Base-by-base conservation (phyloP, 495 filamentous ascomycete genomes). In the Aspergillus nanangensis region DNA sequence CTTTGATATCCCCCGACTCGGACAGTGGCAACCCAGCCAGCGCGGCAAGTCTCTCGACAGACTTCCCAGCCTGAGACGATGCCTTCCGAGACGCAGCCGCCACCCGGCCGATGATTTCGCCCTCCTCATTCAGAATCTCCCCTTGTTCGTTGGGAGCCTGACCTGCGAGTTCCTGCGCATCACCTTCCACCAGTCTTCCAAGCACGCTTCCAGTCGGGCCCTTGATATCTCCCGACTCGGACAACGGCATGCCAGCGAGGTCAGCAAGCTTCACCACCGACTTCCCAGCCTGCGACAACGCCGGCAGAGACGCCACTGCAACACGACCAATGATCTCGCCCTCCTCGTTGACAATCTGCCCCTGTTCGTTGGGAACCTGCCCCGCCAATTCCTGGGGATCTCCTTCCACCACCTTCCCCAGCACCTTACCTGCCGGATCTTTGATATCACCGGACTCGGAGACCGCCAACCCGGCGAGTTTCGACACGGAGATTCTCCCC, bases 81-180 rank as follows among this genome's bases (percentile, higher is more conserved):
- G n/a, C n/a, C n/a, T n/a, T n/a, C n/a, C n/a, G 18, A 23, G 37
- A 40, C 3, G 36, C 18, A 5, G 37, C 37, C 37, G 24, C 18
- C 5, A 29, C 41, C 9, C 20, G 27, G 18, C 29, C 41, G 27
- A 29, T 10, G 17, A 29, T 53, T 47, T 66, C 62, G 19, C 61
- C 63, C 45, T 57, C 65, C 35, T 65, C 60, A 23, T 73, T 57
- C 9, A 59, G 66, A 17, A 63, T 65, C 25, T 29, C 25, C 25
- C 25, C 25, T 11, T 29, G 25, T 7, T 5, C 5, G 25, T 29
- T 29, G 25, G 25, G 25, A 5, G 25, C 11, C 25, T 29, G 25
- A 5, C 25, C 25, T 5, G 11, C 25, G 7, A 29, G 25, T 11
- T 29, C 25, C 25, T 29, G 25, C 25, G 25, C 7, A 11, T 29